Base-by-base conservation (phyloP, 2,329 filamentous ascomycete species). In the Aspergillus niger region DNA sequence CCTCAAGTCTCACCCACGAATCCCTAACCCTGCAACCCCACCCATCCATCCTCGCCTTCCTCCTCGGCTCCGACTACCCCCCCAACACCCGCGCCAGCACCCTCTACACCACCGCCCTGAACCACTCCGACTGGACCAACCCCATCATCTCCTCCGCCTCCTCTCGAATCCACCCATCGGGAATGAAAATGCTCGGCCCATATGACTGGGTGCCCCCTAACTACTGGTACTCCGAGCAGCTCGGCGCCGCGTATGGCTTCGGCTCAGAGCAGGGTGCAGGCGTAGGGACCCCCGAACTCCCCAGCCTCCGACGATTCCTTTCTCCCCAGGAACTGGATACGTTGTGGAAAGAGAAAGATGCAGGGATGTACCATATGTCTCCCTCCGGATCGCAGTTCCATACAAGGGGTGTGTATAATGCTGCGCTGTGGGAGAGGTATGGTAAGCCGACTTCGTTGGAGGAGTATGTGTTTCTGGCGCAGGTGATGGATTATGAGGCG, bases 181-280 rank as follows among this genome's bases (percentile, higher is more conserved):
- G 86, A 0, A 83, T 89, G 82, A 88, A 87, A 67, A 89, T 89
- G 86, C 80, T 83, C 0, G 86, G 86, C 0, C 86, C 86, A 0
- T 89, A 89, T 64, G 86, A 88, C 67, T 89, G 85, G 85, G 84
- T 87, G 0, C 84, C 86, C 0, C 86, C 86, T 0, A 86, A 83
- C 63, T 89, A 89, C 72, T 89, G 85, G 86, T 87, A 83, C 63
- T 80, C 82, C 49, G 71, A 79, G 58, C 72, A 80, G 51, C 67
- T 82, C 0, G 86, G 86, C 0, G 83, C 84, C 0, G 85, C 85
- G 0, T 87, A 86, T 64, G 86, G 86, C 0, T 89, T 89, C 61
- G 86, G 85, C 0, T 86, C 85, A 0, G 87, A 89, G 70, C 79
- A 86, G 2, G 85, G 86, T 2, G 74, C 86, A 0, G 87, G 86